A percentile compares a stretch with the other conserved stretches of the same genome.
Conservation (phyloP, 768 basidiomycete genomes). For the Floccularia luteovirens region DNA sequence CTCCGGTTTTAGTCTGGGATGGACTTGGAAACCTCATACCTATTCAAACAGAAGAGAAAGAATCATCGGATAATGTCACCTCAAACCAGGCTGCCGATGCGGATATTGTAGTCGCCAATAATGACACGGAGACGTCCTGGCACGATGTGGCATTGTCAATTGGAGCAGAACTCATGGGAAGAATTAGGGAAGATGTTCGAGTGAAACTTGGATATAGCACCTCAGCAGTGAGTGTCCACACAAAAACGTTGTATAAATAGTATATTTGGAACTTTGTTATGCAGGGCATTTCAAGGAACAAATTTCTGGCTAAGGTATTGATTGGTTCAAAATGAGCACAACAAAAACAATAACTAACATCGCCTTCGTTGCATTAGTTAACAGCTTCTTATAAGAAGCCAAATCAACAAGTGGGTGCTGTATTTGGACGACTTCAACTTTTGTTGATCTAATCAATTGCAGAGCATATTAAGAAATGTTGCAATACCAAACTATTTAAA, state of each 20-base stretch:
- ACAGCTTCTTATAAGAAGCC: constrained; percentile 91
- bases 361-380: constrained; percentile 39
- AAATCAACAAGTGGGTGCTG: constrained; percentile 60
- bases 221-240: constrained; percentile 64
- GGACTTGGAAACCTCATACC: constrained; percentile 58
- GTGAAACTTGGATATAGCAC: constrained; percentile 84
- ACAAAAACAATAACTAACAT: no score
- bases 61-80: not conserved
- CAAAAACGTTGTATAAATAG: not conserved
- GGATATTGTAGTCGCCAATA: constrained; percentile 14
- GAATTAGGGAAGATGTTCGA: constrained; percentile 60
- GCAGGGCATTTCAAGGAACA: constrained; percentile 87
- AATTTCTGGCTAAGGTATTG: constrained; percentile 91
- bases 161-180: constrained; percentile 81
- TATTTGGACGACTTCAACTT: not conserved
- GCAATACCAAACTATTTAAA: constrained; percentile 81
- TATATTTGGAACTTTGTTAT: not conserved
- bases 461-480: constrained; percentile 80
- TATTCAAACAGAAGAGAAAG: constrained; percentile 21
- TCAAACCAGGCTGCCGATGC: not conserved
- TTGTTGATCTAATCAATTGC: constrained; percentile 2
- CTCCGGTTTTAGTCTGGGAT: constrained; percentile 59
- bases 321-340: no score
- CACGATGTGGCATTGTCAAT: constrained; percentile 88
- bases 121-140: constrained; percentile 58